phyloP scores from a whole-genome alignment of 805 yeast species.

The Starmerella bacillaris region DNA sequence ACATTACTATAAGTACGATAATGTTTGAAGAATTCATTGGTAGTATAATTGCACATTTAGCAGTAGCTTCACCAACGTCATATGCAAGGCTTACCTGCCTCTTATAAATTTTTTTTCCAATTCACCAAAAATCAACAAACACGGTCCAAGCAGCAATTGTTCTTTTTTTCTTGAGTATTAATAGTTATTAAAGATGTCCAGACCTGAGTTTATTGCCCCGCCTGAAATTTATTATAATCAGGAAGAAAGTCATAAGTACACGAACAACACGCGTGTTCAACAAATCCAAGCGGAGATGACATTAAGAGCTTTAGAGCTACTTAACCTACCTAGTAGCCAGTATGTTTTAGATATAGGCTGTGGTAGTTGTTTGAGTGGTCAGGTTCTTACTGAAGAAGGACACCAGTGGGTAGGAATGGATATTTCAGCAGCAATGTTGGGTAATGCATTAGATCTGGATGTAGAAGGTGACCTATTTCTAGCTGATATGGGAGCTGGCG shows the following conservation, averaged over 20 bases:
- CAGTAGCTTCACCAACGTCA: no score
- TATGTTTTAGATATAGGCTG: conserved; percentile 83
- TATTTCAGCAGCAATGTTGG: conserved; percentile 88
- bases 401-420: conserved; percentile 94
- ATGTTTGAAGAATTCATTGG: no score
- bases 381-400: conserved; percentile 81
- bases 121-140: no score
- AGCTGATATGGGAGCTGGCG: conserved; percentile 83
- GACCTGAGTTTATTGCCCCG: conserved; percentile 94
- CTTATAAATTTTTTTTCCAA: no score
- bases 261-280: conserved; percentile 88
- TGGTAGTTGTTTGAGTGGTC: conserved; percentile 93
- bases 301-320: conserved; percentile 69
- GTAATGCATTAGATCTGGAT: conserved; percentile 80
- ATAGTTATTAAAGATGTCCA: conserved; percentile 52
- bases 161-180: no score
- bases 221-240: conserved; percentile 92
- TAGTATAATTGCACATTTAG: no score
- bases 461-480: conserved; percentile 85
- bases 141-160: no score
- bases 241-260: conserved; percentile 73
- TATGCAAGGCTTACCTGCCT: no score
- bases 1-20: no score
- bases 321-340: conserved; percentile 51
- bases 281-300: conserved; percentile 98